phyloP scores from a whole-genome alignment of 305 asterid genomes.

The Salvia sclarea region DNA sequence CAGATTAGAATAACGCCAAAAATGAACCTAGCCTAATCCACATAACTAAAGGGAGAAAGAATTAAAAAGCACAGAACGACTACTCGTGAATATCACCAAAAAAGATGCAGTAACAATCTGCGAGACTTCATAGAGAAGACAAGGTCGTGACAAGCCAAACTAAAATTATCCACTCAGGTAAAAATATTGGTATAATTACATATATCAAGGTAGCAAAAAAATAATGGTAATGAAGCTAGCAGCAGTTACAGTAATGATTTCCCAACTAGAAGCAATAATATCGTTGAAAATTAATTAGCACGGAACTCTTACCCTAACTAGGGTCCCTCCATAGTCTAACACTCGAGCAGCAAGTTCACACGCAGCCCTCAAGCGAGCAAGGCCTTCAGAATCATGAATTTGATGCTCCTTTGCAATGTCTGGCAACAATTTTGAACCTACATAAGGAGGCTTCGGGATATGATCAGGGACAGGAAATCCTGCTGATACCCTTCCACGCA shows the following conservation, averaged over 20 bases:
- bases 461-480: constrained; percentile 85
- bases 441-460: constrained; percentile 83
- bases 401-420: constrained; percentile 72
- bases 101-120: background rate
- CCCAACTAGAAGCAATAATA: background rate
- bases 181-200: background rate
- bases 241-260: background rate
- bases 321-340: constrained; percentile 79
- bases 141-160: too few species aligned
- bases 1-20: constrained; percentile 3
- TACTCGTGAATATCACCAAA: background rate
- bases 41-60: background rate
- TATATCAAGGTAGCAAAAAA: background rate
- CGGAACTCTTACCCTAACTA: constrained; percentile 71
- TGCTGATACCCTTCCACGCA: constrained; percentile 86
- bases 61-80: background rate
- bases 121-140: too few species aligned
- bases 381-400: constrained; percentile 76
- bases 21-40: constrained; percentile 2
- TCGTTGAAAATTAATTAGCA: constrained; percentile 2
- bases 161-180: background rate
- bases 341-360: constrained; percentile 95
- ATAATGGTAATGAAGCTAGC: background rate
- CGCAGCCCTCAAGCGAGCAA: constrained; percentile 81
- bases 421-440: constrained; percentile 61